Percentiles rank a stretch among this genome's conserved stretches.
These are phyloP conservation scores for Lyophyllum decastes DNA, from an alignment of 768 basidiomycete species.

Conservation along the genomic window DNA sequence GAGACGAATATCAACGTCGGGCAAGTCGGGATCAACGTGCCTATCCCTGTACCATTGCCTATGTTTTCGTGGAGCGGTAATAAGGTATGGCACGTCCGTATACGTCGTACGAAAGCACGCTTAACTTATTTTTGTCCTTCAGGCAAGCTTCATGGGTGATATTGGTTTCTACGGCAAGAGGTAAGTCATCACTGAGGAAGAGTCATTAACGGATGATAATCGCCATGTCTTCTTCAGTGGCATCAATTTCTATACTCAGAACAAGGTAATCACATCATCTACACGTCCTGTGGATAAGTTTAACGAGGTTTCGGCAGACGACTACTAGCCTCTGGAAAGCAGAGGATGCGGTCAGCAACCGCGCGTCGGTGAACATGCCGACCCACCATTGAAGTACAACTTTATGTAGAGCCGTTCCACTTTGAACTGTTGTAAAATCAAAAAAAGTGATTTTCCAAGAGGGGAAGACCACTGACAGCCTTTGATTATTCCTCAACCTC, in stretches of 20 bases:
- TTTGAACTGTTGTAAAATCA: not conserved
- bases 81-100: constrained; percentile 45
- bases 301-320: constrained; percentile 50
- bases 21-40: constrained; percentile 92
- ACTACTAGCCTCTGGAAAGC: constrained; percentile 92
- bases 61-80: constrained; percentile 99
- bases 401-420: not conserved
- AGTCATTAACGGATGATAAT: not conserved
- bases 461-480: not conserved
- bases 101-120: not conserved
- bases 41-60: constrained; percentile 86
- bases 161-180: constrained; percentile 91
- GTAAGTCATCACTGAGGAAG: constrained; percentile 34
- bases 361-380: constrained; percentile 87
- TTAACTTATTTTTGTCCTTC: not conserved
- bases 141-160: constrained; percentile 81
- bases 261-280: constrained; percentile 57
- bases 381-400: constrained; percentile 56
- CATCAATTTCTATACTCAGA: constrained; percentile 94
- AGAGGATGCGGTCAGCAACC: constrained; percentile 77
- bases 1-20: constrained; percentile 87
- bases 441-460: not conserved
- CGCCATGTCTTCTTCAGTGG: constrained; percentile 47
- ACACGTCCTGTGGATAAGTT: not conserved
- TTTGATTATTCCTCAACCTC: constrained; percentile 1